Base-by-base conservation (phyloP, 2,329 filamentous ascomycete species). In the Cryphonectria japonica region DNA sequence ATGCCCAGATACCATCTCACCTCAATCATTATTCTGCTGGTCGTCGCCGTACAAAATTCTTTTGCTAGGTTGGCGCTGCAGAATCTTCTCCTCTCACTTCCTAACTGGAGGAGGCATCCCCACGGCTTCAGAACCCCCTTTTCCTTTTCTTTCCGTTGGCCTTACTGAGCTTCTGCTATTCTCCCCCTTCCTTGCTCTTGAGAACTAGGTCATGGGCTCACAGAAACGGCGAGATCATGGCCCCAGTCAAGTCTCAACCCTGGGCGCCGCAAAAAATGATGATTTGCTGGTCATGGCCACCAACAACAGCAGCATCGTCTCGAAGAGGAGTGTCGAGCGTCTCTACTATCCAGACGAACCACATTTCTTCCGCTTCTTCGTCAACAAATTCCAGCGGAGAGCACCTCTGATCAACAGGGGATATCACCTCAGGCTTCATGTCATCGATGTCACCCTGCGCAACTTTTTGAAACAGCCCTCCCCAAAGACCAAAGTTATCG, bases 401-500 rank as follows among this genome's bases (percentile, higher is more conserved):
- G 91, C 93, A n/a, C 94, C 95, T 0, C 85, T 97, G 67, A 96
- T 97, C 77, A 97, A 97, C 79, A 88, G 95, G 62, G 93, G 94
- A 65, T 97, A 97, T 78, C 94, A 93, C 88, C 83, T 98, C 52
- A 89, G 94, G 41, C 92, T 97, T 84, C 91, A 92, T 78, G 91
- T 93, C 22, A 90, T 98, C 71, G 93, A 97, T 77, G 85, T 91
- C 73, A 86, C 90, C 6, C 90, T 97, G 26, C 86, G 87, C 29
- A 84, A 87, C n/a, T 97, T 97, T 75, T 84, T 97, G 71, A 83
- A 83, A 69, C 77, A 77, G 61, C 78, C 78, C 19, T 80, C 85
- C 9, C 81, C 83, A 26, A 83, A 84, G 43, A 90, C 87, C 73
- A 97, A 94, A 79, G 85, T 95, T 5, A 85, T 97, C 14, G 85